Base-by-base conservation (phyloP, 1,139 yeast species). In the Trichomonascaceae sp. region DNA sequence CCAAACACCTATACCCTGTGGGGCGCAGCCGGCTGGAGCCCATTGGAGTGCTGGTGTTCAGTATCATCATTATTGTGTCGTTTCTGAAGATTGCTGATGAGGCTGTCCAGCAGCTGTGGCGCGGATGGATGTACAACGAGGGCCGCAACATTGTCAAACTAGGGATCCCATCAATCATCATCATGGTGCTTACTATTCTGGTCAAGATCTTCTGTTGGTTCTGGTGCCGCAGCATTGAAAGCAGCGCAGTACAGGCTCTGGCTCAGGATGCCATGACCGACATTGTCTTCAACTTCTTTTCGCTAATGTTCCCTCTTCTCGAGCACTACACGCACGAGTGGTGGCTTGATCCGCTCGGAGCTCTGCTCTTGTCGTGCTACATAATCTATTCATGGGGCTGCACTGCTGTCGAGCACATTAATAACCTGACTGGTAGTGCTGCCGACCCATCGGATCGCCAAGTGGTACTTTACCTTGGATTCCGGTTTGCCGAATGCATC, bases 181-280 rank as follows among this genome's bases (percentile, higher is more conserved):
- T 79, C 40, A 80, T 80, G 92, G 30, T 62, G 0, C 39, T 68
- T 13, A 80, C 92, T 0, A 74, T 80, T 9, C 46, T 69, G 5
- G 63, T 71, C 31, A 80, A 80, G 49, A 45, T 74, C 3, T 66
- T 62, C 1, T 75, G 84, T 48, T 80, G 71, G 65, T 26, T 69
- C 5, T 72, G 82, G 74, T 79, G 89, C 51, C 59, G 68, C 20
- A 59, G 64, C n/a, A 69, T 78, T 41, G 60, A 65, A 14, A 75
- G 84, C 9, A 71, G 79, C 13, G 73, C 85, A 0, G 78, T 80
- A 2, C 79, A 73, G 50, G 93, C 93, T 0, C 59, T 80, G 36
- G 84, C 89, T 1, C 89, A 78, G 51, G 93, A 80, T 56, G 92
- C 92, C 1, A 62, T 68, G 57, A 79, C 87, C 1, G 93, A 80